Evolutionary conservation across 2,329 filamentous ascomycete genomes (phyloP).

Genomic region (Paecilomyces niveus): DNA sequence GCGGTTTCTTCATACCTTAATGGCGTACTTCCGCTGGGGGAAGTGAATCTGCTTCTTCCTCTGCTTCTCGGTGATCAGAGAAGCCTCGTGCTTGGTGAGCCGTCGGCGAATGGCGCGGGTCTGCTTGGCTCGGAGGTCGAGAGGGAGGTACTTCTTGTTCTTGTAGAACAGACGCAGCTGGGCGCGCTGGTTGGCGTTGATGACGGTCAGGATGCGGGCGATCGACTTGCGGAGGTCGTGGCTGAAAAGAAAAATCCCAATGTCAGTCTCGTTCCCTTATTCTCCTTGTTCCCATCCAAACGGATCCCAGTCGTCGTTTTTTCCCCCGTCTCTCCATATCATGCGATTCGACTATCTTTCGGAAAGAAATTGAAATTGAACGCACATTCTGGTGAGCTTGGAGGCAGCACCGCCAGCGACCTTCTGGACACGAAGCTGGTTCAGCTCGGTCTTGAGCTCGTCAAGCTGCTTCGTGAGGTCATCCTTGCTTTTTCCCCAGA

Average conservation of each 20-base stretch:
- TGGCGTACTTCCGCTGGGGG: slow-evolving; percentile 96
- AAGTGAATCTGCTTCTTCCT: slow-evolving; percentile 96
- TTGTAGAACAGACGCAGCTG: slow-evolving; percentile 99
- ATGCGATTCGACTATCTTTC: background rate
- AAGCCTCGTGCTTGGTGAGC: slow-evolving; percentile 84
- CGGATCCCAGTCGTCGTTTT: background rate
- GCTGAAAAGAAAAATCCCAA: slow-evolving; percentile 45
- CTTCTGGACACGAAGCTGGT: slow-evolving; percentile 96
- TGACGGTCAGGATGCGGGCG: slow-evolving; percentile 96
- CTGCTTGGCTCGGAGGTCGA: slow-evolving; percentile 97
- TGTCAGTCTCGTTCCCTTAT: slow-evolving; percentile 16
- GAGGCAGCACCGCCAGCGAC: slow-evolving; percentile 83
- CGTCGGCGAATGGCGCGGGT: slow-evolving; percentile 96
- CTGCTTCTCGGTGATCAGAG: slow-evolving; percentile 81
- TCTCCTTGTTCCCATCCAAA: slow-evolving; percentile 3
- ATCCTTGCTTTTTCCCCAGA: slow-evolving; percentile 99
- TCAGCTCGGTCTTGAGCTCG: slow-evolving; percentile 93
- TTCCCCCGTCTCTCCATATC: slow-evolving; percentile 3
- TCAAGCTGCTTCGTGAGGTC: slow-evolving; percentile 92
- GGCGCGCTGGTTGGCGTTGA: slow-evolving; percentile 98
- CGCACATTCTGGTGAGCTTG: slow-evolving; percentile 98
- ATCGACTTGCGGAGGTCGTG: slow-evolving; percentile 99
- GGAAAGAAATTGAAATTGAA: slow-evolving; percentile 19
- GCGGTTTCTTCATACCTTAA: slow-evolving; percentile 66
- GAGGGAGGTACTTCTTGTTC: slow-evolving; percentile 98